Base-by-base conservation (phyloP, 78 protist genomes). In the Cavenderia fasciculata region DNA sequence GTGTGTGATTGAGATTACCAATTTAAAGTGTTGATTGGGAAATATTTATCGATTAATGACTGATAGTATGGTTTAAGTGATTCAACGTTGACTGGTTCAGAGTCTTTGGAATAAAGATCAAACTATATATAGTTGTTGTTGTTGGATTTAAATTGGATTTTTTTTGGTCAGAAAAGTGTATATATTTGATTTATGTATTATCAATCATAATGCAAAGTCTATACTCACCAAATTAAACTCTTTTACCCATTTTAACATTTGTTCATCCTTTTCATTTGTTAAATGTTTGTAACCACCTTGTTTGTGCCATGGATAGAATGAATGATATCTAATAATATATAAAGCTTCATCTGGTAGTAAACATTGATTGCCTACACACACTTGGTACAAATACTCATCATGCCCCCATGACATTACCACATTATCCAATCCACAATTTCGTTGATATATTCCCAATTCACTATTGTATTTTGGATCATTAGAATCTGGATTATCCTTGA, bases 291-390 rank as follows among this genome's bases (percentile, higher is more conserved):
- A 96, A n/a, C 77, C 95, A 27, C 52, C 73, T 4, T 41, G 85
- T 40, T 40, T 75, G 74, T 96, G 98, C 96, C 97, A 95, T 41
- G 98, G 96, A 70, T 96, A 96, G 56, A 96, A 94, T 14, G 97
- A 95, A 78, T 96, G 98, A 70, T 84, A 96, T 63, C 98, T 74
- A 43, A 96, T 82, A 49, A 95, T 79, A 73, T 79, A 46, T 7
- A 96, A 57, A 7, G 96, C 96, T 47, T 85, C 82, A 40, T 92
- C 52, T 23, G 98, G 98, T n/a, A 96, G 62, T 2, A 71, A 77
- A 47, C 51, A 40, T 23, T 86, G 25, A 14, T 73, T 74, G 1
- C 87, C 92, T 0, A 86, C 1, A 49, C 86, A 72, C 33, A 87
- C 93, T 57, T 78, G 88, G 47, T 92, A 92, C 49, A 96, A 59